Evolutionary conservation across 2,329 filamentous ascomycete species (phyloP).

Genomic region (Colletotrichum sp.): DNA sequence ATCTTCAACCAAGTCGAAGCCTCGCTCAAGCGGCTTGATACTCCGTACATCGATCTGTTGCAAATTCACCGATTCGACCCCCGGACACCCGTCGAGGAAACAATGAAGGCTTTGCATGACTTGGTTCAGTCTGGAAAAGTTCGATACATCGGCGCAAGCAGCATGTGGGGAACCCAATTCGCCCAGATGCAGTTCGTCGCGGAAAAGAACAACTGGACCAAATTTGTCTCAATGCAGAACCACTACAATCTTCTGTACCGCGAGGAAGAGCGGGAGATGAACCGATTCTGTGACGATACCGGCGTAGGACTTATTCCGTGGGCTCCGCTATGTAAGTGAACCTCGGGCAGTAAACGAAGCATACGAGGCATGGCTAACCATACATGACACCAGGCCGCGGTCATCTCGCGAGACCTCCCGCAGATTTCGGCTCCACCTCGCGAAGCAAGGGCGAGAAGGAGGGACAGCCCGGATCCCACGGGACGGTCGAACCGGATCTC

Average conservation of each 20-base stretch:
- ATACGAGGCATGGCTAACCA: not conserved
- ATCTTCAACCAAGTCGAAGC: conserved; percentile 71
- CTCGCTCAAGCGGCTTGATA: conserved; percentile 59
- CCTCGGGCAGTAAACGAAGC: not conserved
- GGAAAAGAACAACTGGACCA: conserved; percentile 58
- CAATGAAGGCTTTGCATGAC: conserved; percentile 68
- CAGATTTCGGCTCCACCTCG: conserved; percentile 17
- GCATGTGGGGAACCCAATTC: conserved; percentile 55
- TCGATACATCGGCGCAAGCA: conserved; percentile 57
- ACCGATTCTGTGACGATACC: conserved; percentile 45
- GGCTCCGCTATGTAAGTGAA: conserved; percentile 17
- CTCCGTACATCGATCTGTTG: conserved; percentile 63
- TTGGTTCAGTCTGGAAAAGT: conserved; percentile 63
- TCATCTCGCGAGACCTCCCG: conserved; percentile 32
- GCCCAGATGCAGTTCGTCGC: conserved; percentile 55
- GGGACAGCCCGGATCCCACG: conserved; percentile 23
- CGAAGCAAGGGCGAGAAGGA: conserved; percentile 37
- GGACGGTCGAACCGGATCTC: conserved; percentile 37
- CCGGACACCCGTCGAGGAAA: conserved; percentile 58
- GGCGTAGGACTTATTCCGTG: conserved; percentile 46
- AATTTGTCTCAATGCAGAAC: conserved; percentile 65
- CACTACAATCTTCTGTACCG: conserved; percentile 59
- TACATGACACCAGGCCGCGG: conserved; percentile 24
- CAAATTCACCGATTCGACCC: conserved; percentile 66
- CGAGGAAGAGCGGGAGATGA: conserved; percentile 59